Base-by-base conservation (phyloP, 1,139 yeast genomes). In the Taiozyma onychis region DNA sequence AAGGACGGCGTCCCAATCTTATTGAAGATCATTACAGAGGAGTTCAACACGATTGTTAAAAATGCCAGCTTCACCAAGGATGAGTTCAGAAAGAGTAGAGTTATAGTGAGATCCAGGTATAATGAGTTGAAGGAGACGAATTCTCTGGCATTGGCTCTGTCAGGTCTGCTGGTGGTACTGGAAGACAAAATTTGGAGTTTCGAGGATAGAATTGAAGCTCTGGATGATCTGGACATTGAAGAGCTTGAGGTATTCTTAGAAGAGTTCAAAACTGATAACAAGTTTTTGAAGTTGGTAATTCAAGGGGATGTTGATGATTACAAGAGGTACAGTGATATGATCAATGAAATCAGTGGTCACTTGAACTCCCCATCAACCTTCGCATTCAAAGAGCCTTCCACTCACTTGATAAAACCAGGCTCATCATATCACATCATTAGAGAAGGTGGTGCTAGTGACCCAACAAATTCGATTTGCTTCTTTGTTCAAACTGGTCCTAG, bases 401-500 rank as follows among this genome's bases (percentile, higher is more conserved):
- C 81, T 5, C 61, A 67, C 41, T 42, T 69, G 1, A 63, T 81
- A 1, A 55, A 56, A 1, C 63, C 67, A 0, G 77, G 80, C 0
- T 65, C 63, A 3, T 67, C 72, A 48, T 73, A 63, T 49, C 57
- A 60, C 22, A 60, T 66, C 44, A 63, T 67, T 16, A 60, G 65
- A 18, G 32, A 47, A 2, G 68, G 70, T 0, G 70, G 74, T 27
- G 58, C 65, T 18, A 66, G 62, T 18, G 86, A 81, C 58, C 76
- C 76, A 3, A 74, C 77, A 41, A 78, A 74, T 55, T 68, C 81
- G 2, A 65, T 80, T 4, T 73, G 73, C 9, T 72, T 72, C 56
- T 84, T 77, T 57, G 63, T 82, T 35, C 87, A 84, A 62, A 67
- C 82, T 1, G 88, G 88, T 0, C 48, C 55, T 3, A 66, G 83